phyloP scores from a whole-genome alignment of 2,329 filamentous ascomycete species.

The Hirsutella thompsonii region DNA sequence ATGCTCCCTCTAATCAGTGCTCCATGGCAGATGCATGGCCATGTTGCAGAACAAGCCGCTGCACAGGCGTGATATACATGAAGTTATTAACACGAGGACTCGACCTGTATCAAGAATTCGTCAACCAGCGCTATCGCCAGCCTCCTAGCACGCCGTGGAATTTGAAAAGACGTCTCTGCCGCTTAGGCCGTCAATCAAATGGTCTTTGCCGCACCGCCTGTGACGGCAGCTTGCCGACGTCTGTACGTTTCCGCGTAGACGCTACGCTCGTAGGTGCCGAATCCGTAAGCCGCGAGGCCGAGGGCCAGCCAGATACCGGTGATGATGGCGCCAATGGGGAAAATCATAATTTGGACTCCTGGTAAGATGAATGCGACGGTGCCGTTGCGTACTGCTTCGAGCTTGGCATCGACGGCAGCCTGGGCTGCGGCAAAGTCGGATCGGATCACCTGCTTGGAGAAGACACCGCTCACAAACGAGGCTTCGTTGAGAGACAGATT shows the following conservation, averaged over 20 bases:
- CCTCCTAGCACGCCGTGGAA: no score
- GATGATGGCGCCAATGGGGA: constrained; percentile 57
- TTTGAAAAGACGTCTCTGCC: no score
- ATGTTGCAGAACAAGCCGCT: not conserved
- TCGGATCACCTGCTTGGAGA: constrained; percentile 43
- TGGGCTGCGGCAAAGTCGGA: constrained; percentile 36
- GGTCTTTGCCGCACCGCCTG: not conserved
- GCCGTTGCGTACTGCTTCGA: constrained; percentile 31
- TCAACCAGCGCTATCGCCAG: no score
- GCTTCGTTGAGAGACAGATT: constrained; percentile 59
- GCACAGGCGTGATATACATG: not conserved
- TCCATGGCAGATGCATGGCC: no score
- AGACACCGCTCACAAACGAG: constrained; percentile 58
- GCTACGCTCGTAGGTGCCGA: constrained; percentile 54
- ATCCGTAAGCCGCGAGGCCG: constrained; percentile 43
- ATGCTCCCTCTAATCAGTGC: no score
- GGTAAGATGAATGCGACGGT: constrained; percentile 56
- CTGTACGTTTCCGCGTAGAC: constrained; percentile 52
- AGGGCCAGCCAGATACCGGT: constrained; percentile 48
- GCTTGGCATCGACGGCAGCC: constrained; percentile 33
- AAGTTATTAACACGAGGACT: not conserved
- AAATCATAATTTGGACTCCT: constrained; percentile 53
- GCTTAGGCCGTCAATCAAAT: no score
- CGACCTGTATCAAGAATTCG: not conserved
- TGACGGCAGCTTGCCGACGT: constrained; percentile 11